A percentile compares a stretch with the other conserved stretches of the same genome.
Evolutionary conservation across 1,284 basidiomycete genomes (phyloP).

Genomic region (Vanrija sp.): DNA sequence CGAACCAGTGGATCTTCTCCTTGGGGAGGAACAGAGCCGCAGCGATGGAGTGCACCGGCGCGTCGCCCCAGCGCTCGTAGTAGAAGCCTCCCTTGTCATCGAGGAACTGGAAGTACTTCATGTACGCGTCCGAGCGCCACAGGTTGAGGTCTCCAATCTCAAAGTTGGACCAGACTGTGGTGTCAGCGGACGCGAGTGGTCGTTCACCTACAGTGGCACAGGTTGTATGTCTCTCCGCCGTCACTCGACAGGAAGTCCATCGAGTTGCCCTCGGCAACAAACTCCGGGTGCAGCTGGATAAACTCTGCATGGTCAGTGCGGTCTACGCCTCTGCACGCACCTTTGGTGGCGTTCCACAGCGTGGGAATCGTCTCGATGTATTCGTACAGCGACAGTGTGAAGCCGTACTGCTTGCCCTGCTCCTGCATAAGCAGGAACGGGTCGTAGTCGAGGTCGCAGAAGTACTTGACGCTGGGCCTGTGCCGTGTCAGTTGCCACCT

Average conservation of each 20-base stretch:
- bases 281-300: slow-evolving; percentile 61
- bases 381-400: slow-evolving; percentile 72
- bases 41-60: slow-evolving; percentile 78
- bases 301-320: slow-evolving; percentile 56
- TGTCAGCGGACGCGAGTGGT: not conserved
- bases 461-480: slow-evolving; percentile 64
- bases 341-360: slow-evolving; percentile 66
- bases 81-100: slow-evolving; percentile 78
- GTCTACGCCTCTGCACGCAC: slow-evolving; percentile 44
- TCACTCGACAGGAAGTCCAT: slow-evolving; percentile 73
- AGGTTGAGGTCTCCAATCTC: slow-evolving; percentile 74
- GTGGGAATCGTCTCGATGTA: slow-evolving; percentile 73
- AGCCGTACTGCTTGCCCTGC: slow-evolving; percentile 70
- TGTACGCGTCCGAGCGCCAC: slow-evolving; percentile 72
- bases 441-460: slow-evolving; percentile 72
- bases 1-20: slow-evolving; percentile 72
- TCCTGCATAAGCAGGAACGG: slow-evolving; percentile 86
- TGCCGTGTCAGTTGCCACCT: slow-evolving; percentile 23
- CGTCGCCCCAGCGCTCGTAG: slow-evolving; percentile 74
- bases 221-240: slow-evolving; percentile 65
- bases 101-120: slow-evolving; percentile 69
- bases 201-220: slow-evolving; percentile 66
- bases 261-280: slow-evolving; percentile 64
- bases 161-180: slow-evolving; percentile 72
- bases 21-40: slow-evolving; percentile 66